These are phyloP conservation scores for Suillus occidentalis DNA, from an alignment of 768 basidiomycete genomes.

Conservation along the genomic window DNA sequence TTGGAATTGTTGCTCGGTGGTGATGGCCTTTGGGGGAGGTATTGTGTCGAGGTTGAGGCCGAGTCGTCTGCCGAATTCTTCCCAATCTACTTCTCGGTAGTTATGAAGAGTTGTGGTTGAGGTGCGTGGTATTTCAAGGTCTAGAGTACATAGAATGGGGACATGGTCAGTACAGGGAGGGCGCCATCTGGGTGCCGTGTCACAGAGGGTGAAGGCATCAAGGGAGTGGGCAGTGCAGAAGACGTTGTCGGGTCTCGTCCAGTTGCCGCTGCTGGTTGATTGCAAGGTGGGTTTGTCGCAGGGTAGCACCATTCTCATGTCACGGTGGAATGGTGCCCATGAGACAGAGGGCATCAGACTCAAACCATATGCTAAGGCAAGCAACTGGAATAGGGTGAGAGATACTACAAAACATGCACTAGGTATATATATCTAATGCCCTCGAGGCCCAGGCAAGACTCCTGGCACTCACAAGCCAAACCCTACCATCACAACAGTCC, in stretches of 20 bases:
- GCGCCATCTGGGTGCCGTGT: conserved; percentile 11
- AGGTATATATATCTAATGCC: too few species aligned
- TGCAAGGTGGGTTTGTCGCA: conserved; percentile 23
- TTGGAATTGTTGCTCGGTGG: background rate
- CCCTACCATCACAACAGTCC: too few species aligned
- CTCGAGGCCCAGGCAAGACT: too few species aligned
- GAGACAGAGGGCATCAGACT: too few species aligned
- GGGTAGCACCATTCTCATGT: conserved; percentile 13
- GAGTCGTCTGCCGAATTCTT: background rate
- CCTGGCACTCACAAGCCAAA: too few species aligned
- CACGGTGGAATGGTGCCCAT: too few species aligned
- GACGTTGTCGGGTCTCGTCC: conserved; percentile 38
- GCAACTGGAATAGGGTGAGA: too few species aligned
- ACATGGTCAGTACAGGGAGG: conserved; percentile 34
- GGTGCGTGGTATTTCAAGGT: conserved; percentile 13
- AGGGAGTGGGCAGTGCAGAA: conserved; percentile 19
- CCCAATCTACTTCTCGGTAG: conserved; percentile 1
- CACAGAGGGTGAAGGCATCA: conserved; percentile 21
- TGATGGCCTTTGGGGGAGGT: background rate
- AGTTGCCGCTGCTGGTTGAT: conserved; percentile 20
- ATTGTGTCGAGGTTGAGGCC: background rate
- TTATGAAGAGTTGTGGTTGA: too few species aligned
- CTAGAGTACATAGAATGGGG: conserved; percentile 28
- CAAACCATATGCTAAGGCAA: too few species aligned
- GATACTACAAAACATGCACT: too few species aligned